Conservation (phyloP, 176 grass and related monocot species). For the Elaeis guineensis region DNA sequence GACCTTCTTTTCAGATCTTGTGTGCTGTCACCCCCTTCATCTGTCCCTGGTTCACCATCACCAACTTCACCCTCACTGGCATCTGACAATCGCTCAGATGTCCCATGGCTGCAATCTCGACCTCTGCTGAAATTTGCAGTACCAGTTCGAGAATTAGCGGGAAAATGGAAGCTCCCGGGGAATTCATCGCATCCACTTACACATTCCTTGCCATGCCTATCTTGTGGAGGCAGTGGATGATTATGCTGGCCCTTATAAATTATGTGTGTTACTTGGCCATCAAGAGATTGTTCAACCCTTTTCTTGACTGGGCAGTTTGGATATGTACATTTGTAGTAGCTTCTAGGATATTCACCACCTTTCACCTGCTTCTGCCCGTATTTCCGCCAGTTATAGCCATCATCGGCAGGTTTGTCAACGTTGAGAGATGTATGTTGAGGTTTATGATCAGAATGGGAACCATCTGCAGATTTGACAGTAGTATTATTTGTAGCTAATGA, state of each 20-base stretch:
- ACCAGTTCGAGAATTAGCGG: too few species aligned
- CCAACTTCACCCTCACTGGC: neutral
- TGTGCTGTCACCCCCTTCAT: neutral
- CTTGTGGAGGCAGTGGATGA: slow-evolving; percentile 26
- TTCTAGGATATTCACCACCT: slow-evolving; percentile 63
- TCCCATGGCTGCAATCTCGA: too few species aligned
- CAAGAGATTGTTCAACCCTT: slow-evolving; percentile 53
- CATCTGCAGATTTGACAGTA: neutral
- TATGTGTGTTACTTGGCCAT: slow-evolving; percentile 71
- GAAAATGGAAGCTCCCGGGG: too few species aligned
- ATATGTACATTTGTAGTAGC: slow-evolving; percentile 71
- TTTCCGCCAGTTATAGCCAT: slow-evolving; percentile 21
- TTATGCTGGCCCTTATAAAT: slow-evolving; percentile 76
- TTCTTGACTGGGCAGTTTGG: slow-evolving; percentile 67
- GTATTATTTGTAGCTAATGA: neutral
- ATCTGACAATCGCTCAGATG: slow-evolving; percentile 9
- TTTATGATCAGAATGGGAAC: neutral
- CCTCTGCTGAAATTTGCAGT: neutral
- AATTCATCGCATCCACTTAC: neutral
- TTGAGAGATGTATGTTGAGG: neutral
- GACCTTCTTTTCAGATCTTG: neutral
- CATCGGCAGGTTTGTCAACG: neutral
- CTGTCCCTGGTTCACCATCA: neutral
- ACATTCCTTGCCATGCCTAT: neutral
- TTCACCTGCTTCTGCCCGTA: slow-evolving; percentile 89